phyloP scores from a whole-genome alignment of 2,329 filamentous ascomycete species.

The Elsinoe ampelina region DNA sequence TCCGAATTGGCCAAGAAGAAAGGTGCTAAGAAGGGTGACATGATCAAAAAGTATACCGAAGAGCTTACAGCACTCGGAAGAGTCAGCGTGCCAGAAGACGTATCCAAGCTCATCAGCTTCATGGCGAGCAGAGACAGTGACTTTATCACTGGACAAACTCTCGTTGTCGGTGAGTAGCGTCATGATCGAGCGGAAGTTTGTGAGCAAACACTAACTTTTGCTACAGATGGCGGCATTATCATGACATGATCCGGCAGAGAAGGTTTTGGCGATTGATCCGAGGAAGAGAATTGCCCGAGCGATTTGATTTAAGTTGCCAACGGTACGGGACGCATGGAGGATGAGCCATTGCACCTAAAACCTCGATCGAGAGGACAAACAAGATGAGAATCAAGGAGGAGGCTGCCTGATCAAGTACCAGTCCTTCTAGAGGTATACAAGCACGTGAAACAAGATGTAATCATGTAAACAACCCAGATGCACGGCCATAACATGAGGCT shows the following conservation, averaged over 20 bases:
- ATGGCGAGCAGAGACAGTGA: slow-evolving; percentile 50
- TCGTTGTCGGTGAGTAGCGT: slow-evolving; percentile 37
- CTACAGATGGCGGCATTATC: slow-evolving; percentile 25
- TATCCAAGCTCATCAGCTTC: slow-evolving; percentile 54
- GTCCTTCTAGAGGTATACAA: background rate
- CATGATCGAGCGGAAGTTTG: background rate
- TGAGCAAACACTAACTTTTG: background rate
- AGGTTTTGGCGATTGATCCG: slow-evolving; percentile 14
- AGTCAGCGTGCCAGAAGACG: slow-evolving; percentile 53
- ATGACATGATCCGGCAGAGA: slow-evolving; percentile 20
- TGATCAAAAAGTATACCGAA: slow-evolving; percentile 44
- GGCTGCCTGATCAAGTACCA: background rate
- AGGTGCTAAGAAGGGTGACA: slow-evolving; percentile 32
- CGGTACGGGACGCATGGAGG: slow-evolving; percentile 9
- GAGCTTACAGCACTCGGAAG: slow-evolving; percentile 50
- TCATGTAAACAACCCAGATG: background rate
- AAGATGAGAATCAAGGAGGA: background rate
- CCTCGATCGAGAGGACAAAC: background rate
- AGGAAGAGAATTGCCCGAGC: background rate
- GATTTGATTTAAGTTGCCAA: background rate
- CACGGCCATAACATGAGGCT: slow-evolving; percentile 2
- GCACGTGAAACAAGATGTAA: background rate
- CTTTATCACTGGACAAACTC: slow-evolving; percentile 57
- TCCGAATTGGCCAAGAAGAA: slow-evolving; percentile 46
- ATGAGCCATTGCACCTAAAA: background rate